Base-by-base conservation (phyloP, 495 filamentous ascomycete species). In the Penicilliopsis zonata region DNA sequence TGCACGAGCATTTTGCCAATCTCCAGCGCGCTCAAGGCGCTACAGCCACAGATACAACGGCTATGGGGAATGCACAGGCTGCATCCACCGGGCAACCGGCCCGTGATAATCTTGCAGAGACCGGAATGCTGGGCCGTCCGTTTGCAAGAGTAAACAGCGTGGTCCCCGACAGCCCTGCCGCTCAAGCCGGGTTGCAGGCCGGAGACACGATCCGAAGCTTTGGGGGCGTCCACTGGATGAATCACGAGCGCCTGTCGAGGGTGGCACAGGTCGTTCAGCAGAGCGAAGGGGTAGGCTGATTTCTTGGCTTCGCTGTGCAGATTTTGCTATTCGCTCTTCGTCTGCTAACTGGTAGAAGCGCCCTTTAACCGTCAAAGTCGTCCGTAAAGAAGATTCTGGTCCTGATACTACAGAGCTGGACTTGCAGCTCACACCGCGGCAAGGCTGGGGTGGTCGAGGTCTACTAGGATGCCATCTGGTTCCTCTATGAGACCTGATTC, bases 71-170 rank as follows among this genome's bases (percentile, higher is more conserved):
- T n/a, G 35, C 46, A 13, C 30, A 33, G 5, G 18, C 18, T 9
- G n/a, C 34, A 22, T 34, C 55, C 42, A 12, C 45, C 49, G 3
- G 23, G 18, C 31, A 23, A 33, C 15, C 31, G 13, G 15, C 42
- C 12, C 21, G 30, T 14, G 23, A 40, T 18, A 36, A 34, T 10
- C 30, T 15, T 18, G 26, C 46, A 18, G 42, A 46, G 36, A 50
- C 63, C 9, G 57, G 53, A 33, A 49, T 54, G 2, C 38, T 77
- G 16, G 78, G 80, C 24, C 67, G 67, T 26, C 76, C 86, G 1
- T 99, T 99, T 50, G 92, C 92, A 13, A 90, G 72, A 47, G 80
- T 99, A 37, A 95, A 94, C 42, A 80, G 69, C 23, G 81, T 99
- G 13, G 78, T 75, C 16, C 46, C 67, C 5, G 69, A 68, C 13